Conservation (phyloP, 441 rosid species). For the Corymbia citriodora region DNA sequence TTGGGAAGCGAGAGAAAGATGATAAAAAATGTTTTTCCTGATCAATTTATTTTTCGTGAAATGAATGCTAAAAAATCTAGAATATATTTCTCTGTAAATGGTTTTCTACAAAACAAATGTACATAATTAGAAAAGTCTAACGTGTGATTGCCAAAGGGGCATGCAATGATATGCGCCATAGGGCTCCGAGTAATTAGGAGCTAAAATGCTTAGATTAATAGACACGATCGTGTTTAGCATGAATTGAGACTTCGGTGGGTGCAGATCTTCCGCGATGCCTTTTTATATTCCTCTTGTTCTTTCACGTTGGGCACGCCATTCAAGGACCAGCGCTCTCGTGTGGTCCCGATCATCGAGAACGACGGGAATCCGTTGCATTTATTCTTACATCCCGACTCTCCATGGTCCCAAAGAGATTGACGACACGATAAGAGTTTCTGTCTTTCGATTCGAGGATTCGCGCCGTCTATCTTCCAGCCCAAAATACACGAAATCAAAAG, state of each 20-base stretch:
- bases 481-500: not conserved
- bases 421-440: not conserved
- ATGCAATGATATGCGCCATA: not conserved
- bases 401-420: not conserved
- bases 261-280: not conserved
- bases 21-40: too few relatives aligned
- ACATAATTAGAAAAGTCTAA: not conserved
- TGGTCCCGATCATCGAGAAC: not conserved
- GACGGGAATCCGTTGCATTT: not conserved
- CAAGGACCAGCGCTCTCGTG: not conserved
- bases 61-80: too few relatives aligned
- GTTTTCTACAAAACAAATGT: too few relatives aligned
- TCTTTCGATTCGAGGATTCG: not conserved
- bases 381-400: not conserved
- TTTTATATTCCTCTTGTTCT: not conserved
- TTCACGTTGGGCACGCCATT: not conserved
- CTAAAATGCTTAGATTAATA: not conserved
- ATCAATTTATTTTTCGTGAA: too few relatives aligned
- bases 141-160: not conserved
- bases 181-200: not conserved
- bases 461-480: not conserved
- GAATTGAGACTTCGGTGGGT: not conserved
- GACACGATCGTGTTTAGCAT: not conserved
- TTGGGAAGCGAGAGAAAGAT: too few relatives aligned
- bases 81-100: too few relatives aligned